These are phyloP conservation scores for Russula ochroleuca DNA, from an alignment of 768 basidiomycete species.

Conservation along the genomic window DNA sequence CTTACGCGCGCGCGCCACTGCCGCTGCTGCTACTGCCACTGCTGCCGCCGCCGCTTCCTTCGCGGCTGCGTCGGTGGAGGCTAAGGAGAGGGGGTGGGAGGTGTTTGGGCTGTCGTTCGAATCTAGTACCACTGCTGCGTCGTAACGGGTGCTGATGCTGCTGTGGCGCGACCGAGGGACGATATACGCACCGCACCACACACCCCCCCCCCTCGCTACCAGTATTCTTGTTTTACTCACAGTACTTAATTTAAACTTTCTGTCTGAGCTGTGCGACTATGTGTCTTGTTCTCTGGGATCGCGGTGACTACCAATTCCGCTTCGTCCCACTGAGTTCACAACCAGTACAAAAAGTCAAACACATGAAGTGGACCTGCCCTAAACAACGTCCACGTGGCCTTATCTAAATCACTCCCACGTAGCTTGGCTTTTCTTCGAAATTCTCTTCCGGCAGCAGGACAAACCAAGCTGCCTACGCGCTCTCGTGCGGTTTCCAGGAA, in stretches of 20 bases:
- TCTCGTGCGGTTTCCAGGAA: too few species aligned
- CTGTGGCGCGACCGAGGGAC: background rate
- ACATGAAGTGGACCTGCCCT: too few species aligned
- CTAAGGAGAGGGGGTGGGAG: slow-evolving; percentile 38
- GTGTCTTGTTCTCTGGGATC: too few species aligned
- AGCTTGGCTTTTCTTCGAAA: too few species aligned
- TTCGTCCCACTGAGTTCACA: too few species aligned
- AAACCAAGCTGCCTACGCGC: too few species aligned
- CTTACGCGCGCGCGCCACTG: slow-evolving; percentile 10
- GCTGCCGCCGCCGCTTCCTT: background rate
- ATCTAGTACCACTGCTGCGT: slow-evolving; percentile 1
- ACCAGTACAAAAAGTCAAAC: too few species aligned
- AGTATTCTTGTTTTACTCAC: background rate
- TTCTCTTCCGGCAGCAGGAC: too few species aligned
- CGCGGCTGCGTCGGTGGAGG: background rate
- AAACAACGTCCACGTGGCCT: too few species aligned
- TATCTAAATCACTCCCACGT: too few species aligned
- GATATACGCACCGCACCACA: background rate
- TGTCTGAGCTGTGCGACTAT: background rate
- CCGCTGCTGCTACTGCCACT: background rate
- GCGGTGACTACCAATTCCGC: too few species aligned
- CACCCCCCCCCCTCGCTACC: background rate
- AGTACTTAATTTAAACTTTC: background rate
- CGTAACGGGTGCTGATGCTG: background rate
- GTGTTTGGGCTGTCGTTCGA: background rate